Percentiles rank a stretch among this genome's conserved stretches.
Evolutionary conservation across 495 filamentous ascomycete genomes (phyloP).

Genomic region (Neurospora tetrasperma): DNA sequence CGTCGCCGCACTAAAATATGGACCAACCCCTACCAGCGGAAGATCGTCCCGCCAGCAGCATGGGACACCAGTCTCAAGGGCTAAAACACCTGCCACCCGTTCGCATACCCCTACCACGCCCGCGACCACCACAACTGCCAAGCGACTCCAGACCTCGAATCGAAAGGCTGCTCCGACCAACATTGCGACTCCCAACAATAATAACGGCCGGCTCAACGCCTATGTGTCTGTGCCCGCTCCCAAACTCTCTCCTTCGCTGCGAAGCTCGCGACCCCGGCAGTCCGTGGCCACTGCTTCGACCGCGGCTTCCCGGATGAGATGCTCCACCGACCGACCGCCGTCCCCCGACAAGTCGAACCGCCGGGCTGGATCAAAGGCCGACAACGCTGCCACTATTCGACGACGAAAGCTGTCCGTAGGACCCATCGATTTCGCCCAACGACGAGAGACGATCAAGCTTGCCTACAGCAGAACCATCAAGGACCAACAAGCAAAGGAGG

Average conservation of each 20-base stretch:
- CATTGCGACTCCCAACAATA: conserved; percentile 18
- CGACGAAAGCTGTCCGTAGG: conserved; percentile 45
- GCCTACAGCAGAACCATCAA: conserved; percentile 70
- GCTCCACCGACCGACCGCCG: conserved; percentile 25
- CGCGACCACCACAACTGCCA: conserved; percentile 8
- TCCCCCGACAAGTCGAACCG: conserved; percentile 28
- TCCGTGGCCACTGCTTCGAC: conserved; percentile 67
- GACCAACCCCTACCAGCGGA: conserved; percentile 20
- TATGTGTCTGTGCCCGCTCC: conserved; percentile 40
- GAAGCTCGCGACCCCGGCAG: conserved; percentile 73
- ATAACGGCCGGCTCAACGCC: conserved; percentile 37
- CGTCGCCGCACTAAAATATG: conserved; percentile 26
- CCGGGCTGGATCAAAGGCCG: conserved; percentile 26
- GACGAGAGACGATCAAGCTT: conserved; percentile 66
- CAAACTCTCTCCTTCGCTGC: conserved; percentile 56
- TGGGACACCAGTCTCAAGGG: conserved; percentile 9
- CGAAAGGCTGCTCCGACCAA: conserved; percentile 24
- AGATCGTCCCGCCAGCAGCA: conserved; percentile 29
- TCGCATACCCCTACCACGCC: conserved; percentile 23
- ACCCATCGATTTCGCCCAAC: conserved; percentile 67
- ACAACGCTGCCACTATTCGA: conserved; percentile 19
- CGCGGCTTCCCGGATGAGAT: conserved; percentile 52
- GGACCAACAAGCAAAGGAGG: conserved; percentile 54
- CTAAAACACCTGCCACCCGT: conserved; percentile 27
- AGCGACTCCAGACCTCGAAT: conserved; percentile 26